Evolutionary conservation across 306 rosid species (phyloP), one percentile per base, ranked within the genome.

Genomic region (Abrus pulchellus): DNA sequence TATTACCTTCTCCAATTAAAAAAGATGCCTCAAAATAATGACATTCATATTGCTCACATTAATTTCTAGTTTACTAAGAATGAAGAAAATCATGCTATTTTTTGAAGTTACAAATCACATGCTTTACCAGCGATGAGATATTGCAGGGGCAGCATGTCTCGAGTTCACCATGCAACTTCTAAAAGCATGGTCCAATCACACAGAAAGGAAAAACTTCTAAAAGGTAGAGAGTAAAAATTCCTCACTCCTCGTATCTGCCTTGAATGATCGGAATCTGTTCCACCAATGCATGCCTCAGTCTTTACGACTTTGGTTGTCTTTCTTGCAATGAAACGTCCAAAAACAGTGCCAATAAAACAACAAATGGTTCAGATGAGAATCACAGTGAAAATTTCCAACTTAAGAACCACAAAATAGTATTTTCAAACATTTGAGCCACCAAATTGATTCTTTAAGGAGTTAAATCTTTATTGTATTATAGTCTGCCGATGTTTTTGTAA

Each of bases 221-320:
- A 92, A 32, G 98, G 98, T 50, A 94, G 90, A 4, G 94, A 90
- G 68, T 94, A 20, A 94, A 84, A 94, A 92, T 61, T 94, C 98
- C 61, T 94, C 94, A 36, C 97, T 94, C 73, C 98, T 86, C 0
- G 97, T 83, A 79, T 92, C 97, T 5, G 94, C 88, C 80, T 87
- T 92, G 81, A 82, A 94, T 2, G 97, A 88, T 9, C 90, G 77
- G 87, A 92, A 94, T 50, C 77, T 86, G 14, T 91, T 93, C 98
- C 98, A 94, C 97, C 97, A 94, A 14, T 72, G 93, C 98, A 91
- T 84, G 55, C 98, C 98, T 71, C 98, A 81, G 47, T 94, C 98
- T 82, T 88, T 94, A 13, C 84, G 78, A 0, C 81, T 91, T 30
- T 92, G 92, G 3, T 5, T 89, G 78, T 94, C 97, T 76, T 91